Percentiles rank a stretch among this genome's conserved stretches.
phyloP scores from a whole-genome alignment of 192 early-diverging fungal species.

The Coemansia sp. region DNA sequence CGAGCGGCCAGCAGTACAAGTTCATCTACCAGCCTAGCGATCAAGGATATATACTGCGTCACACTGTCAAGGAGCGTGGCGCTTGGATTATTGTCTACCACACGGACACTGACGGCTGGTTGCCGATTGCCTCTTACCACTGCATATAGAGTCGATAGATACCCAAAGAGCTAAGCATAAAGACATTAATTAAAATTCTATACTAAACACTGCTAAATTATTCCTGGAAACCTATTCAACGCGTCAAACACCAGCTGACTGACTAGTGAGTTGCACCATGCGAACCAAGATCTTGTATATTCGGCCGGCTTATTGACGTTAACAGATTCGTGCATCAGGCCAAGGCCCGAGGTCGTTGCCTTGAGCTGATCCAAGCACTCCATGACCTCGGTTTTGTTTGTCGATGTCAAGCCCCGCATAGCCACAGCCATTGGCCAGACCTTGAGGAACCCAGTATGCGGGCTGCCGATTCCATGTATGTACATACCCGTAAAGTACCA shows the following conservation, averaged over 20 bases:
- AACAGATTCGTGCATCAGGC: conserved; percentile 70
- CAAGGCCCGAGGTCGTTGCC: conserved; percentile 54
- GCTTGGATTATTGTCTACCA: conserved; percentile 58
- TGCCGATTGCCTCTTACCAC: conserved; percentile 53
- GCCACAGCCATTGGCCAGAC: conserved; percentile 72
- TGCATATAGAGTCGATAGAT: conserved; percentile 22
- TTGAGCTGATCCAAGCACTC: conserved; percentile 61
- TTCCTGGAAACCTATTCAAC: conserved; percentile 37
- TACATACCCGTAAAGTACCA: conserved; percentile 63
- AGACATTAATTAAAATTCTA: background rate
- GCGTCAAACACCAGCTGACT: conserved; percentile 46
- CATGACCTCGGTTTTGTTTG: conserved; percentile 50
- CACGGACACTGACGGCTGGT: conserved; percentile 54
- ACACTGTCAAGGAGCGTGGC: conserved; percentile 57
- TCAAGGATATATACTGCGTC: conserved; percentile 56
- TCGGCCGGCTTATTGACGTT: conserved; percentile 40
- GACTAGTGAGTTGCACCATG: conserved; percentile 47
- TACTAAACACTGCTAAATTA: conserved; percentile 16
- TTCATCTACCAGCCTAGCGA: conserved; percentile 59
- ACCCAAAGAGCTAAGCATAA: background rate
- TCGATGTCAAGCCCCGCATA: conserved; percentile 59
- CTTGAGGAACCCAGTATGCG: conserved; percentile 60
- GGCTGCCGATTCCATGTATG: conserved; percentile 62
- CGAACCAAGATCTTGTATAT: conserved; percentile 50
- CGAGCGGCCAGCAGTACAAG: conserved; percentile 53